Conservation (phyloP, 2,329 filamentous ascomycete species). For the Arthrinium phaeospermum region DNA sequence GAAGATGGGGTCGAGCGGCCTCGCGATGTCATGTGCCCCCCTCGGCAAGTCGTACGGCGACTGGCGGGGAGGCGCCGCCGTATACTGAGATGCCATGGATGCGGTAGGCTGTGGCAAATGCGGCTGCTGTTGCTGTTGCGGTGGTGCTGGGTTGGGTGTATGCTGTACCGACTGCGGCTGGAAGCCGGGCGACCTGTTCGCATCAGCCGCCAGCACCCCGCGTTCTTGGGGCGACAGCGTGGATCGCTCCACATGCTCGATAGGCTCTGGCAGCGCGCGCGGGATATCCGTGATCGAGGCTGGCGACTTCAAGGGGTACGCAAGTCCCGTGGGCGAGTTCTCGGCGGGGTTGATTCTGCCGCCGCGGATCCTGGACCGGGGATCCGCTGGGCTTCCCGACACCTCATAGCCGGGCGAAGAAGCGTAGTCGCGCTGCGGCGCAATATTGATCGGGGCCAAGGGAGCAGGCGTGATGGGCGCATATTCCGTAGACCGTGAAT, state of each 20-base stretch:
- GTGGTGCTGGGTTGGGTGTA: constrained; percentile 24
- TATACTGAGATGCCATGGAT: constrained; percentile 32
- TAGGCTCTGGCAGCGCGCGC: constrained; percentile 37
- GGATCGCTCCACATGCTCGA: constrained; percentile 37
- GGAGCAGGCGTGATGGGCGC: constrained; percentile 39
- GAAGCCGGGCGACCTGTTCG: constrained; percentile 37
- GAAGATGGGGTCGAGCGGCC: constrained; percentile 39
- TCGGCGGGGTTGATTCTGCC: constrained; percentile 33
- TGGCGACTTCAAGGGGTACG: constrained; percentile 36
- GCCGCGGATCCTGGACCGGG: constrained; percentile 34
- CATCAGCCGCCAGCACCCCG: constrained; percentile 31
- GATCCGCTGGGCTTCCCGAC: constrained; percentile 33
- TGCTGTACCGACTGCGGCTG: constrained; percentile 32
- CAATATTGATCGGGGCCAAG: constrained; percentile 30
- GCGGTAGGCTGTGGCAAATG: constrained; percentile 32
- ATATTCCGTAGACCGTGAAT: constrained; percentile 37
- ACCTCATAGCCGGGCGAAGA: constrained; percentile 41
- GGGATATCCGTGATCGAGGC: constrained; percentile 38
- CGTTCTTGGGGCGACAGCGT: constrained; percentile 37
- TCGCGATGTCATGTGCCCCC: constrained; percentile 1
- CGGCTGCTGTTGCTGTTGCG: constrained; percentile 29
- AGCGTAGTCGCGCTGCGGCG: constrained; percentile 39
- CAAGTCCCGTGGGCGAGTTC: constrained; percentile 33
- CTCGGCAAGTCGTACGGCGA: constrained; percentile 34
- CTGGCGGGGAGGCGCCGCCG: constrained; percentile 30